Percentiles rank a stretch among this genome's conserved stretches.
These are phyloP conservation scores for Exophiala sp. DNA, from an alignment of 2,329 filamentous ascomycete species.

Conservation along the genomic window DNA sequence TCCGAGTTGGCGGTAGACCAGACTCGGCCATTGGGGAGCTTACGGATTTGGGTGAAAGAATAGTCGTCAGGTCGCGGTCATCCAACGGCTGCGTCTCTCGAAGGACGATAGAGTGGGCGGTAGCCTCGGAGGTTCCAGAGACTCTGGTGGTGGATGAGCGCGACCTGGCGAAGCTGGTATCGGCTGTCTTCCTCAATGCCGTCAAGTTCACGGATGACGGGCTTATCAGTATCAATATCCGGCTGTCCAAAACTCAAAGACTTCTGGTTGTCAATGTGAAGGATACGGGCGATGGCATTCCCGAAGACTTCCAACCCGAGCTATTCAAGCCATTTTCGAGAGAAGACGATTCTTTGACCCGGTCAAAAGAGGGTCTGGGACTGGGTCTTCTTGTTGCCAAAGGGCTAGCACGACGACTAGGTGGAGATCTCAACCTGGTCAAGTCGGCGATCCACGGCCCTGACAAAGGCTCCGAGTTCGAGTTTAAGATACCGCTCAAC, in stretches of 20 bases:
- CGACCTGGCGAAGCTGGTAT: constrained; percentile 58
- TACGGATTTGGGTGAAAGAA: constrained; percentile 42
- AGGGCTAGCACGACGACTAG: constrained; percentile 61
- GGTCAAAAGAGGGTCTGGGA: constrained; percentile 62
- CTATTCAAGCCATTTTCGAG: constrained; percentile 66
- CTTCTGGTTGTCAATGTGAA: constrained; percentile 57
- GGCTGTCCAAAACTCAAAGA: constrained; percentile 46
- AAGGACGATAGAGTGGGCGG: constrained; percentile 45
- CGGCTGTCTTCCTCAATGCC: constrained; percentile 60
- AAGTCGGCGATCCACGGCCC: constrained; percentile 58
- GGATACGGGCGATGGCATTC: constrained; percentile 65
- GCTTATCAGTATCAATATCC: constrained; percentile 51
- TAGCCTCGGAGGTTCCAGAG: constrained; percentile 44
- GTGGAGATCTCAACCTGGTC: constrained; percentile 60
- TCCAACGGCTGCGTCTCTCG: constrained; percentile 42
- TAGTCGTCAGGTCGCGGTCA: constrained; percentile 41
- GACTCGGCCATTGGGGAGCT: constrained; percentile 43
- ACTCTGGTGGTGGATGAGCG: constrained; percentile 53
- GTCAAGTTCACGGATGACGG: constrained; percentile 66
- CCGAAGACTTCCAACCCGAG: constrained; percentile 58
- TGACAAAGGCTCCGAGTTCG: constrained; percentile 60
- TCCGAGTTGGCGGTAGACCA: constrained; percentile 44
- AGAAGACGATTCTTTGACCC: constrained; percentile 61
- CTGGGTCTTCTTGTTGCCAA: constrained; percentile 67
- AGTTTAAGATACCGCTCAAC: constrained; percentile 58